phyloP scores from a whole-genome alignment of 192 early-diverging fungal species.

The Glomus cerebriforme region DNA sequence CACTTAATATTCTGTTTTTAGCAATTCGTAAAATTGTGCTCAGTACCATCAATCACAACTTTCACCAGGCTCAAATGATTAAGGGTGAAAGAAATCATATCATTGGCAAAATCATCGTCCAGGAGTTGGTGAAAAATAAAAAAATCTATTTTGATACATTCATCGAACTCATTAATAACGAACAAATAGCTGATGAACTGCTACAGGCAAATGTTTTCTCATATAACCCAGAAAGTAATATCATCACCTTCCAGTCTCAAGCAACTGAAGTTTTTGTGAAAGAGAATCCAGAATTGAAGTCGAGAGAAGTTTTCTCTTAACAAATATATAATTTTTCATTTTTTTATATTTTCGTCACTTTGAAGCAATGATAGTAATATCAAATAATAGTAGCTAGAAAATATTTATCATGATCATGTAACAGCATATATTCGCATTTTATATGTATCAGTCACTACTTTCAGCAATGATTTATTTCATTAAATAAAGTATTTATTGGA shows the following conservation, averaged over 20 bases:
- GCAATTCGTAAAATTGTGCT: constrained; percentile 21
- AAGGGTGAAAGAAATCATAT: neutral
- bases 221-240: constrained; percentile 11
- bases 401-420: too few relatives aligned
- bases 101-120: constrained; percentile 26
- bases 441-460: too few relatives aligned
- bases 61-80: constrained; percentile 23
- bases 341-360: too few relatives aligned
- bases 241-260: constrained; percentile 29
- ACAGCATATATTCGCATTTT: too few relatives aligned
- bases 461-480: too few relatives aligned
- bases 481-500: too few relatives aligned
- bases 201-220: constrained; percentile 28
- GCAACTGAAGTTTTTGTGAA: constrained; percentile 17
- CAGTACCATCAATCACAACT: neutral
- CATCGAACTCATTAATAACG: neutral
- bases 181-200: constrained; percentile 24
- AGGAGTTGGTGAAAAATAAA: constrained; percentile 20
- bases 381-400: too few relatives aligned
- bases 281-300: neutral
- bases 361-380: too few relatives aligned
- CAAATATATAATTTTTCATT: too few relatives aligned
- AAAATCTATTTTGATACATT: neutral
- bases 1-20: constrained; percentile 30
- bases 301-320: neutral